phyloP scores from a whole-genome alignment of 176 grass and related monocot species.

The Avena sativa region DNA sequence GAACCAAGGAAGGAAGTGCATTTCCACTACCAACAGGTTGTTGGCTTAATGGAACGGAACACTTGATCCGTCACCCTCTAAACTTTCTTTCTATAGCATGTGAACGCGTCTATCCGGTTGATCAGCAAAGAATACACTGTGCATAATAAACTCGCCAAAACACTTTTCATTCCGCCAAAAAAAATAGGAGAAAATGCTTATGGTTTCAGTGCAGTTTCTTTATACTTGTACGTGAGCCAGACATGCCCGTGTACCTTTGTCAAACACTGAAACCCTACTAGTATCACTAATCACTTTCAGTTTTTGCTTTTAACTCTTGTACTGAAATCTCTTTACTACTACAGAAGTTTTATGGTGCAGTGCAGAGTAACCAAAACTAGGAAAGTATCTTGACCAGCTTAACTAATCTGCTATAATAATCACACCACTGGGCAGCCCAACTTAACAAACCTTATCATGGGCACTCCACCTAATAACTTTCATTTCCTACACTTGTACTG shows the following conservation, averaged over 20 bases:
- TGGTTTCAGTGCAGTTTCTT: neutral
- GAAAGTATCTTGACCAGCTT: no score
- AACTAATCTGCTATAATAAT: no score
- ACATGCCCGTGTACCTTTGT: neutral
- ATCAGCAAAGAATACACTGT: neutral
- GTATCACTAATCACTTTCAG: neutral
- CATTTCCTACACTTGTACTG: neutral
- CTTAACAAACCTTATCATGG: no score
- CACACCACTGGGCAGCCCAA: no score
- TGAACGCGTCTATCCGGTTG: neutral
- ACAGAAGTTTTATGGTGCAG: no score
- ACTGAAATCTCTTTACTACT: neutral
- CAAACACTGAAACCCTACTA: neutral
- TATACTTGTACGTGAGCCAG: neutral
- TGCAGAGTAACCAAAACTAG: no score
- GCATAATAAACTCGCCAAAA: neutral
- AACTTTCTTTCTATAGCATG: neutral
- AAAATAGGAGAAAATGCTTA: neutral
- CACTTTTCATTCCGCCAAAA: neutral
- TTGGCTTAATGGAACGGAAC: conserved; percentile 8
- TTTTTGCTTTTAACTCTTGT: neutral
- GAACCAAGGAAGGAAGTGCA: neutral
- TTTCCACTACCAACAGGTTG: conserved; percentile 35
- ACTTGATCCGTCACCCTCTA: conserved; percentile 4
- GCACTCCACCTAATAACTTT: no score